Evolutionary conservation across 371 early-diverging fungal species (phyloP).

Genomic region (Chytridium lagenaria): DNA sequence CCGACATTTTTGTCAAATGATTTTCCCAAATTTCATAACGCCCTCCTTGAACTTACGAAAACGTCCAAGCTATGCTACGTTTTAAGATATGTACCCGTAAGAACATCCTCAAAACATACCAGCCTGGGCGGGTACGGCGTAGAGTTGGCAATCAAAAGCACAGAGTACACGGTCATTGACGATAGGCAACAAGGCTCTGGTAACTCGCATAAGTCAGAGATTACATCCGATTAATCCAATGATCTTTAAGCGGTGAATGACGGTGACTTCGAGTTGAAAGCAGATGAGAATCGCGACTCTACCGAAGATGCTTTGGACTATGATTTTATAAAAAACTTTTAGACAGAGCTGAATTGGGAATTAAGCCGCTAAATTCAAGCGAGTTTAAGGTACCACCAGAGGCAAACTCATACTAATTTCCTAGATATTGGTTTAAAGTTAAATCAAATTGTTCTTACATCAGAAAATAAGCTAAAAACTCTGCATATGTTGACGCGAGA

Average conservation of each 20-base stretch:
- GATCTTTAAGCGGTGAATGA: too few relatives aligned
- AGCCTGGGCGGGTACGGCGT: slow-evolving; percentile 89
- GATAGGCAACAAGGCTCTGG: slow-evolving; percentile 62
- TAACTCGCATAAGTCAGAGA: slow-evolving; percentile 12
- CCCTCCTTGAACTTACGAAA: slow-evolving; percentile 28
- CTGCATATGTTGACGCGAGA: not conserved
- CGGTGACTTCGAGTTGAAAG: too few relatives aligned
- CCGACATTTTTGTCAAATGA: slow-evolving; percentile 31
- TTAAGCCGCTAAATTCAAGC: too few relatives aligned
- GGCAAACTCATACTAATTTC: too few relatives aligned
- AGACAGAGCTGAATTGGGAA: too few relatives aligned
- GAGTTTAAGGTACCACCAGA: too few relatives aligned
- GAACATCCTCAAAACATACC: slow-evolving; percentile 37
- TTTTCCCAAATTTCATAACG: slow-evolving; percentile 31
- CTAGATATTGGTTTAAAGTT: not conserved
- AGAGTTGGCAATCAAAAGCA: slow-evolving; percentile 88
- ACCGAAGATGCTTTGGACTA: too few relatives aligned
- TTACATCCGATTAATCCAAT: too few relatives aligned
- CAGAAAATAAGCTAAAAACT: not conserved
- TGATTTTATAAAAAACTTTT: too few relatives aligned
- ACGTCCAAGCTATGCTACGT: slow-evolving; percentile 28
- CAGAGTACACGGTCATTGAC: slow-evolving; percentile 93
- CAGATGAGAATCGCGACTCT: too few relatives aligned
- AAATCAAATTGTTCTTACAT: not conserved
- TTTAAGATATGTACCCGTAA: slow-evolving; percentile 41